Evolutionary conservation across 192 early-diverging fungal genomes (phyloP).

Genomic region (Mortierella alpina): DNA sequence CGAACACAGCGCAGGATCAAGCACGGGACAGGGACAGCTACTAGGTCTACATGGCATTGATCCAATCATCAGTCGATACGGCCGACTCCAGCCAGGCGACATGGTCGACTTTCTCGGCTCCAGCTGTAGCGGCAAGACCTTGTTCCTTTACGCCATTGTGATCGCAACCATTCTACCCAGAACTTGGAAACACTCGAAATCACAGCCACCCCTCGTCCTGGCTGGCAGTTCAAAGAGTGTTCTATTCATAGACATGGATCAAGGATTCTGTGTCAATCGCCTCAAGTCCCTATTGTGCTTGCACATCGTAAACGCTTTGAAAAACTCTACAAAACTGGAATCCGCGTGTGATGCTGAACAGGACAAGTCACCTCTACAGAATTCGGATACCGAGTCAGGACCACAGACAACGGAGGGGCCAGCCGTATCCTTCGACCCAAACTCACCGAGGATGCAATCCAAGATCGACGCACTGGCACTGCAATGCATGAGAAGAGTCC

Average conservation of each 20-base stretch:
- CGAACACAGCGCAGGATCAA: not conserved
- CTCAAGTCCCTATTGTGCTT: conserved; percentile 11
- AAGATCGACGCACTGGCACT: conserved; percentile 24
- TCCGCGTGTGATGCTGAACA: too few species aligned
- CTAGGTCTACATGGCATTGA: conserved; percentile 38
- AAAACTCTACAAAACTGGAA: not conserved
- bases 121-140: conserved; percentile 33
- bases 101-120: conserved; percentile 35
- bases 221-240: conserved; percentile 26
- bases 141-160: conserved; percentile 41
- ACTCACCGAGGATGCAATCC: conserved; percentile 5
- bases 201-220: not conserved
- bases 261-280: conserved; percentile 16
- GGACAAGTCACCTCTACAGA: too few species aligned
- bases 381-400: not conserved
- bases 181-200: conserved; percentile 29
- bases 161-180: conserved; percentile 39
- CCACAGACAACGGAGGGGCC: not conserved
- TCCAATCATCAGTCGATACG: conserved; percentile 14
- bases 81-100: conserved; percentile 24
- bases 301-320: conserved; percentile 4
- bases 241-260: conserved; percentile 34
- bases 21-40: not conserved
- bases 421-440: not conserved
- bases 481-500: conserved; percentile 32